A percentile compares a stretch with the other conserved stretches of the same genome.
These are phyloP conservation scores for Melampsora americana DNA, from an alignment of 1,284 basidiomycete genomes.

Conservation along the genomic window DNA sequence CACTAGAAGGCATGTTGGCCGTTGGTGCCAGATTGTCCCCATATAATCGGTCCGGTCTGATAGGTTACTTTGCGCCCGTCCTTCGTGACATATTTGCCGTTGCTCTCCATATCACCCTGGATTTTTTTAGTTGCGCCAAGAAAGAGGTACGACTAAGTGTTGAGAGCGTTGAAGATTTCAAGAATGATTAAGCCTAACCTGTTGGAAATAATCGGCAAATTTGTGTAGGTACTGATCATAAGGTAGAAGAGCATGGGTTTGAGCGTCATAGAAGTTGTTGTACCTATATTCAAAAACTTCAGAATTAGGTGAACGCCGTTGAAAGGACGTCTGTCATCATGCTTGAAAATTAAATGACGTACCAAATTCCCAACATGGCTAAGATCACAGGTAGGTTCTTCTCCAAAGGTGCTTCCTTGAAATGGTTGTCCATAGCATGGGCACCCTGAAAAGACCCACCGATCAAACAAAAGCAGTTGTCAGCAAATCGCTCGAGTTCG, in stretches of 20 bases:
- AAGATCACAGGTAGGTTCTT: constrained; percentile 88
- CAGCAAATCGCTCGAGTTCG: neutral
- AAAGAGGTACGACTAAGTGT: neutral
- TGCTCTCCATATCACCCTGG: constrained; percentile 96
- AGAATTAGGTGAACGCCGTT: constrained; percentile 60
- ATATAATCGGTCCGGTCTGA: constrained; percentile 97
- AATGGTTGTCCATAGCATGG: constrained; percentile 96
- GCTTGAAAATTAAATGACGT: constrained; percentile 64
- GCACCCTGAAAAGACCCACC: constrained; percentile 63
- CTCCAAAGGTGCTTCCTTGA: constrained; percentile 81
- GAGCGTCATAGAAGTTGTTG: constrained; percentile 59
- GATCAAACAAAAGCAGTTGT: neutral
- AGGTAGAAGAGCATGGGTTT: constrained; percentile 90
- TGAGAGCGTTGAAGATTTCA: neutral
- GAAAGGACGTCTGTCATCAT: constrained; percentile 61
- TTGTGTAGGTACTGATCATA: constrained; percentile 99
- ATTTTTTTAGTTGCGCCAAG: neutral
- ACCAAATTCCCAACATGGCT: constrained; percentile 92
- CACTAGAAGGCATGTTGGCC: constrained; percentile 54
- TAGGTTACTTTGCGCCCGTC: constrained; percentile 85
- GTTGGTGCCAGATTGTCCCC: constrained; percentile 97
- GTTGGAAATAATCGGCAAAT: constrained; percentile 99
- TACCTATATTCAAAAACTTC: neutral
- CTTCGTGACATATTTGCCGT: constrained; percentile 95
- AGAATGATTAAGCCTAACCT: constrained; percentile 57